A percentile compares a stretch with the other conserved stretches of the same genome.
Evolutionary conservation across 805 yeast genomes (phyloP).

Genomic region (Pichia eremophila): DNA sequence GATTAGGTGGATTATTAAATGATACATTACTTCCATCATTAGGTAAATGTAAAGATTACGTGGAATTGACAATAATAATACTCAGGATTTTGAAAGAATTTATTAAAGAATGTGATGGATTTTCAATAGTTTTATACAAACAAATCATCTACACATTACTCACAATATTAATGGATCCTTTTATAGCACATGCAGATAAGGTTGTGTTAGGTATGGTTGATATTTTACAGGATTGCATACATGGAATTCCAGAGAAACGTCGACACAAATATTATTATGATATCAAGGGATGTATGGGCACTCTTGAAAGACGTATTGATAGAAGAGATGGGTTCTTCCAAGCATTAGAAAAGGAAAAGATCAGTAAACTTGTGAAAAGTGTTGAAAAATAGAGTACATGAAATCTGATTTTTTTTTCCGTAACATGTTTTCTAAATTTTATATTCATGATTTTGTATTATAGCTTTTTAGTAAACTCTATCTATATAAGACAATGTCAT

Average conservation of each 20-base stretch:
- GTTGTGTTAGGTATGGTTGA: slow-evolving; percentile 1
- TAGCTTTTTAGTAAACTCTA: too few species aligned
- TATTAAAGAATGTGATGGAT: slow-evolving; percentile 13
- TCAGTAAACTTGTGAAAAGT: not conserved
- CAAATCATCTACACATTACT: slow-evolving; percentile 17
- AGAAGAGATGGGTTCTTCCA: not conserved
- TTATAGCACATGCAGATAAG: slow-evolving; percentile 11
- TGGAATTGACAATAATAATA: slow-evolving; percentile 13
- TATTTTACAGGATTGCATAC: not conserved
- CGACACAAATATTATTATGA: slow-evolving; percentile 15
- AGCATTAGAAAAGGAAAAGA: not conserved
- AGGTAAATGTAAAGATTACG: slow-evolving; percentile 18
- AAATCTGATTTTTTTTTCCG: too few species aligned
- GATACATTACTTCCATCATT: slow-evolving; percentile 22
- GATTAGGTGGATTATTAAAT: slow-evolving; percentile 16
- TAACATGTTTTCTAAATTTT: too few species aligned
- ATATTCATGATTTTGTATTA: too few species aligned
- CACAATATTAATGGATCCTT: slow-evolving; percentile 22
- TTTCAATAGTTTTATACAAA: slow-evolving; percentile 13
- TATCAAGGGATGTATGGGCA: slow-evolving; percentile 17
- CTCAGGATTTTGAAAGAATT: slow-evolving; percentile 8
- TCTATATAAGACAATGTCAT: slow-evolving; percentile 49
- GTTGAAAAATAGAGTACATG: not conserved
- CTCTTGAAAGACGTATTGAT: slow-evolving; percentile 3
- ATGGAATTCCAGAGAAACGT: not conserved